phyloP scores from a whole-genome alignment of 1,139 yeast genomes.

The Suhomyces chickasaworum region DNA sequence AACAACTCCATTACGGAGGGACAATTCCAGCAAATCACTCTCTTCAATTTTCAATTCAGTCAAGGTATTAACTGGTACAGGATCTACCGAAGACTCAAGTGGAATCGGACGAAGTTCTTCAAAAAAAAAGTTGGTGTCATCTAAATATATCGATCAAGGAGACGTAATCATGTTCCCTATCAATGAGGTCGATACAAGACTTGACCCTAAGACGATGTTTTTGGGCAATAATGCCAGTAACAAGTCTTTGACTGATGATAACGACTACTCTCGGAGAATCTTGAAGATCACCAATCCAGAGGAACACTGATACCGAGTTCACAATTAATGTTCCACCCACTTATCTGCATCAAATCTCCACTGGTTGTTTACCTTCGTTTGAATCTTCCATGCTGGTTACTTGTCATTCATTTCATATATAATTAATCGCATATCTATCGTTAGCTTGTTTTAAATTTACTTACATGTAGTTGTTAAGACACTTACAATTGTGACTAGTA shows the following conservation, averaged over 20 bases:
- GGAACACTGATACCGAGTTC: neutral
- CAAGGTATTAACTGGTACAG: slow-evolving; percentile 21
- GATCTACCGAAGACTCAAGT: slow-evolving; percentile 4
- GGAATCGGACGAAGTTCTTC: slow-evolving; percentile 35
- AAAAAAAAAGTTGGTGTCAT: slow-evolving; percentile 31
- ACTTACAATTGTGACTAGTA: too few relatives aligned
- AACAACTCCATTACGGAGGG: slow-evolving; percentile 29
- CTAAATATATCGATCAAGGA: slow-evolving; percentile 12
- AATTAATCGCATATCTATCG: slow-evolving; percentile 1
- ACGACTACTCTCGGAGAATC: slow-evolving; percentile 71
- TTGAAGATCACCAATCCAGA: slow-evolving; percentile 71
- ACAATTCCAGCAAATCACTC: slow-evolving; percentile 41
- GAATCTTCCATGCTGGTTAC: neutral
- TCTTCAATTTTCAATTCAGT: slow-evolving; percentile 32
- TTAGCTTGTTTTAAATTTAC: neutral
- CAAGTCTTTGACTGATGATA: slow-evolving; percentile 69
- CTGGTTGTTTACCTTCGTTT: neutral
- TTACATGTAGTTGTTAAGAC: neutral
- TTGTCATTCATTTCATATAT: slow-evolving; percentile 4
- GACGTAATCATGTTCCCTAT: slow-evolving; percentile 36
- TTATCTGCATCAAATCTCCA: neutral
- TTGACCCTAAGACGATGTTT: slow-evolving; percentile 69
- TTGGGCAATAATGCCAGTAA: slow-evolving; percentile 54
- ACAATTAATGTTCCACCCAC: neutral
- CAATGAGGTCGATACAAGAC: slow-evolving; percentile 64